A percentile compares a stretch with the other conserved stretches of the same genome.
These are phyloP conservation scores for Aeschynomene evenia DNA, from an alignment of 306 rosid species.

Conservation along the genomic window DNA sequence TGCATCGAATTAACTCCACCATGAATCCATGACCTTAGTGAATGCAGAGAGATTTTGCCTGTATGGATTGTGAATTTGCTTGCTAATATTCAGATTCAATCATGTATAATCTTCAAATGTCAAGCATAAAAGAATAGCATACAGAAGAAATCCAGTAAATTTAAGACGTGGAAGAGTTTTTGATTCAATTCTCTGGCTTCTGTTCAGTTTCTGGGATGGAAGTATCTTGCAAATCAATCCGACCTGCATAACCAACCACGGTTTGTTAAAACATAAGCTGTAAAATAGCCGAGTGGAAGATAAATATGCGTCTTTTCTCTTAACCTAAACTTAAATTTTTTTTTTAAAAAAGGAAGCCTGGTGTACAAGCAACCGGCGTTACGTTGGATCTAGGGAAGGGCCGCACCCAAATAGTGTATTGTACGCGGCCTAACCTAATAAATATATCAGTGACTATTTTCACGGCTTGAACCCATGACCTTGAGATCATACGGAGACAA, in stretches of 20 bases:
- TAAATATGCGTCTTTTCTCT: too few relatives aligned
- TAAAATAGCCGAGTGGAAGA: neutral
- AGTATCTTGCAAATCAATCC: constrained; percentile 78
- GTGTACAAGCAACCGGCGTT: too few relatives aligned
- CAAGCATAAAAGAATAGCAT: constrained; percentile 37
- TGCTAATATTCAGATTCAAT: constrained; percentile 28
- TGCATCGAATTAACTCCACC: neutral
- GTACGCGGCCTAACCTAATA: too few relatives aligned
- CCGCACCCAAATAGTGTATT: too few relatives aligned
- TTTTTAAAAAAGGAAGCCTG: too few relatives aligned
- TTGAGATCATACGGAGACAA: too few relatives aligned
- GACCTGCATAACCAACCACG: constrained; percentile 49
- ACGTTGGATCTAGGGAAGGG: too few relatives aligned
- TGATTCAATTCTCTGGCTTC: constrained; percentile 53
- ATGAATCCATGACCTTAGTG: constrained; percentile 27
- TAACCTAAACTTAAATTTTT: too few relatives aligned
- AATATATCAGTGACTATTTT: too few relatives aligned
- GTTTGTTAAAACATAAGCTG: neutral
- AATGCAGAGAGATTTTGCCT: constrained; percentile 26
- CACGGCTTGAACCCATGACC: too few relatives aligned
- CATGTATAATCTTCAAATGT: constrained; percentile 36
- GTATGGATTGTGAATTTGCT: constrained; percentile 23
- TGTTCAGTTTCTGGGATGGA: constrained; percentile 70
- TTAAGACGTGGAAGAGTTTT: constrained; percentile 24
- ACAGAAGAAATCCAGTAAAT: constrained; percentile 29